Conservation (phyloP, 257 asterid genomes). For the Fraxinus quadrangulata region DNA sequence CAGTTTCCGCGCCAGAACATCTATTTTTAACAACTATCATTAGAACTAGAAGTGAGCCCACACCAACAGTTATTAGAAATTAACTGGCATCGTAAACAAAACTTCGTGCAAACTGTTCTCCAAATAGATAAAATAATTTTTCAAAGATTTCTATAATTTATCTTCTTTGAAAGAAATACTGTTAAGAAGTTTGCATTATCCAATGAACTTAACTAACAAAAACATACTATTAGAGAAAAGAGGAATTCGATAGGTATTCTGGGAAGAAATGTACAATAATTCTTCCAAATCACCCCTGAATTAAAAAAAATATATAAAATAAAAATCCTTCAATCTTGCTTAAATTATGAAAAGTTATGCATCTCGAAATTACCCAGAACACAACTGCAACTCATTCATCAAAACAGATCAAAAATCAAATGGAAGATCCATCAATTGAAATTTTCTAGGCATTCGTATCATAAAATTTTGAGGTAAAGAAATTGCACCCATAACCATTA, state of each 20-base stretch:
- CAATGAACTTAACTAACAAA: conserved; percentile 9
- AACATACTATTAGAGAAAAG: not conserved
- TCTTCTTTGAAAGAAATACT: not conserved
- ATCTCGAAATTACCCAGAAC: not conserved
- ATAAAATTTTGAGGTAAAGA: not conserved
- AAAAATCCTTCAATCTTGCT: conserved; percentile 21
- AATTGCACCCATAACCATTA: not conserved
- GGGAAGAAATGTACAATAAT: conserved; percentile 5
- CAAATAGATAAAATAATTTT: not conserved
- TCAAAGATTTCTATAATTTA: not conserved
- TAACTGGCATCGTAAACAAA: not conserved
- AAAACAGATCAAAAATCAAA: conserved; percentile 8
- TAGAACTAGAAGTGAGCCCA: not conserved
- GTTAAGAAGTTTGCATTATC: not conserved
- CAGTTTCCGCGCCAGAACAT: not conserved
- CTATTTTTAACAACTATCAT: not conserved
- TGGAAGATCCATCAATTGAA: not conserved
- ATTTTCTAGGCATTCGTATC: not conserved
- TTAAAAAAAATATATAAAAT: not conserved
- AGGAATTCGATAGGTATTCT: conserved; percentile 15
- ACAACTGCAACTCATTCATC: conserved; percentile 8
- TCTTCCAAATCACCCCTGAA: conserved; percentile 15
- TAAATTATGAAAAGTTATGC: not conserved
- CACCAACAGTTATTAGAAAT: not conserved
- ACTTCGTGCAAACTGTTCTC: not conserved